A percentile compares a stretch with the other conserved stretches of the same genome.
Evolutionary conservation across 2,329 filamentous ascomycete genomes (phyloP).

Genomic region (Rhinocladiella similis): DNA sequence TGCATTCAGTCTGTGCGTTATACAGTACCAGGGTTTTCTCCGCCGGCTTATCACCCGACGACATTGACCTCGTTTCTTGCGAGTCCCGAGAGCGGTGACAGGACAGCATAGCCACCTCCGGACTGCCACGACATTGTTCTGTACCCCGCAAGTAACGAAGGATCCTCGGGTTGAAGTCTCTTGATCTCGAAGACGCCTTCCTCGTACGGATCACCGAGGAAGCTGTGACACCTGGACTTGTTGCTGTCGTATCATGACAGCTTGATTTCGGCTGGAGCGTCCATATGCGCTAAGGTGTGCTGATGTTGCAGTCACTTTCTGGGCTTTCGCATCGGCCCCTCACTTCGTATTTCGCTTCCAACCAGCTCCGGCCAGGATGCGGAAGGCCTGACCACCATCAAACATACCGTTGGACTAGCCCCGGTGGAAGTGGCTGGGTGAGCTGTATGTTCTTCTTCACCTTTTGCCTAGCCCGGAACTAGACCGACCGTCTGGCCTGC

Average conservation of each 20-base stretch:
- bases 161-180: neutral
- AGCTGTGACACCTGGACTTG: too few relatives aligned
- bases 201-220: neutral
- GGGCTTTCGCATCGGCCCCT: neutral
- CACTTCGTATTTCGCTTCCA: neutral
- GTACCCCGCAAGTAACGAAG: neutral
- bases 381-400: slow-evolving; percentile 1
- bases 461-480: neutral
- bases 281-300: slow-evolving; percentile 3
- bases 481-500: neutral
- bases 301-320: slow-evolving; percentile 16
- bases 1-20: neutral
- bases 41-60: neutral
- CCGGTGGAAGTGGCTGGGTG: neutral
- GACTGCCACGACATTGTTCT: neutral
- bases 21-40: neutral
- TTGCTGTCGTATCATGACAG: too few relatives aligned
- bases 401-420: neutral
- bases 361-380: neutral
- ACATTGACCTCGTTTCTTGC: neutral
- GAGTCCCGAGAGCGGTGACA: neutral
- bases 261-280: neutral
- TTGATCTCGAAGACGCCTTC: neutral
- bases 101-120: neutral
- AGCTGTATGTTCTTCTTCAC: neutral